Evolutionary conservation across 2,329 filamentous ascomycete species (phyloP), one percentile per base, ranked within the genome.

Genomic region (Elsinoe australis): DNA sequence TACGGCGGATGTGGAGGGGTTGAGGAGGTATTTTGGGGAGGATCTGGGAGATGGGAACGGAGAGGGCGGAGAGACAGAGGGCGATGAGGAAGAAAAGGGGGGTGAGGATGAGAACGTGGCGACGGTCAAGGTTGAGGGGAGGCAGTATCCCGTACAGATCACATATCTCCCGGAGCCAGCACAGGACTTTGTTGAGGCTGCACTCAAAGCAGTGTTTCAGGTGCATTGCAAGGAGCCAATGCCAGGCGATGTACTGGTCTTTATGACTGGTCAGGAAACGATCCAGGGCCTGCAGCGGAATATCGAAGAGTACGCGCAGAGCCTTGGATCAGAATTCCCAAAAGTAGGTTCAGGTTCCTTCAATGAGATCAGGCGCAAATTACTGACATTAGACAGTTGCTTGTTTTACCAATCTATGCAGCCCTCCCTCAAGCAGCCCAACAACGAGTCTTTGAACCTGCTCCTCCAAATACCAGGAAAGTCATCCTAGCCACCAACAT

Each of bases 401-500:
- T 78, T 14, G 79, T 87, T 0, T 76, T 92, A 21, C 88, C 90
- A 0, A 73, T 98, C 0, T 96, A 94, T 59, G 92, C 92, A 1
- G 88, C 94, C 28, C 75, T 98, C 4, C 85, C 90, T 1, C 87
- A 92, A 56, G 78, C 83, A 47, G 84, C 85, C 0, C 92, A 98
- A 58, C 85, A 94, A 55, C 78, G 80, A 17, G 88, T 94, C 7
- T 96, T 98, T 63, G 73, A 82, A 48, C 84, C 85, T 1, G 76
- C 85, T 17, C 78, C 79, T 0, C 77, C 80, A 2, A 73, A 74
- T n/a, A 94, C 87, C 0, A 78, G 92, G 34, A 96, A 96, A 61
- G 76, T 96, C 9, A 88, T 98, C 0, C 71, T 98, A 0, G 83
- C 89, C 0, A 98, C 92, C 10, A 98, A 98, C 60, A 96, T 98